Evolutionary conservation across 2,329 filamentous ascomycete species (phyloP), one percentile per base, ranked within the genome.

Genomic region (Hypoxylon sp.): DNA sequence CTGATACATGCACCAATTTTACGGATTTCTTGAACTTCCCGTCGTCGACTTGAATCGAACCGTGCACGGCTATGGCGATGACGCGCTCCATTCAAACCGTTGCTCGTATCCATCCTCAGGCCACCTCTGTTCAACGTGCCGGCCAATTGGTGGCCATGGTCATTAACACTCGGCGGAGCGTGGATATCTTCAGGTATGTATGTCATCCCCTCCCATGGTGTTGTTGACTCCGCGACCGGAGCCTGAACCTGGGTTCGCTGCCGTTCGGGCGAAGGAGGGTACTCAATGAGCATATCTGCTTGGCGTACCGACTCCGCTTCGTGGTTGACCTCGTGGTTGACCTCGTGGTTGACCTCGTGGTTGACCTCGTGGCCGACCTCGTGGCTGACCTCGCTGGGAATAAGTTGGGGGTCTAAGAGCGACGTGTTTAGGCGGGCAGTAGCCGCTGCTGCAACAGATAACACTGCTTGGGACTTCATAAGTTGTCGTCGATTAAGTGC

Each of bases 1-100:
- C 88, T 81, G 54, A 90, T 89, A 70, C 88, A 91, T 11, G 88
- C 88, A 4, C 88, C 88, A 33, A 88, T 83, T 70, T 88, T 87
- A 22, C 88, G 84, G 20, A 90, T 86, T 66, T 87, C 85, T 68
- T 89, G 87, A 1, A 91, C 88, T 71, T 90, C 86, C 72, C 86
- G 88, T 20, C 88, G 81, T n/a, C 88, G 81, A 1, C 79, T 79
- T 4, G 85, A 80, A 18, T 83, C 85, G 68, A 90, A 90, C 7
- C 85, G 81, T 3, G 86, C 85, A 8, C 87, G 83, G 6, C 83
- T 82, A 70, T 89, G 83, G 14, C 83, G 83, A 1, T 82, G 79
- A 55, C 81, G 81, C 9, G 74, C 68, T 14, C 84, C 83, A 46
- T 86, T 82, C 1, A 81, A 75, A 20, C 67, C 70, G 50, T 81